Evolutionary conservation across 768 basidiomycete genomes (phyloP), one percentile per base, ranked within the genome.

Genomic region (Mycena capillaripes): DNA sequence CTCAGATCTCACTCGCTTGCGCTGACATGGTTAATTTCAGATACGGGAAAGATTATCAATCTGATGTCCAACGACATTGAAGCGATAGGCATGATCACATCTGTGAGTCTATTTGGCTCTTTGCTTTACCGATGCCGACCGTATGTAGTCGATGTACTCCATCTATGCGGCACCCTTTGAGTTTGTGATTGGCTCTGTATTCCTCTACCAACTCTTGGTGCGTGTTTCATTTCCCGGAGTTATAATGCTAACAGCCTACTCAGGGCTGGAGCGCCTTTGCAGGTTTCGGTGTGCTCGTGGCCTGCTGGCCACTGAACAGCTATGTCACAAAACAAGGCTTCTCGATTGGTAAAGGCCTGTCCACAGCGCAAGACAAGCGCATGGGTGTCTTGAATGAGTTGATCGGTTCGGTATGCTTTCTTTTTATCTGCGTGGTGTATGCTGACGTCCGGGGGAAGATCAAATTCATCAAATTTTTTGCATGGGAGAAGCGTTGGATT

Each of bases 41-140:
- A 96, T 78, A 86, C 94, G 16, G 96, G 96, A 14, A 96, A 97
- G 80, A 95, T 97, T 61, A 94, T 97, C 64, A 95, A 95, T 74
- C 82, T 97, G 50, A 97, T 97, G 95, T 91, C 93, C n/a, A 90
- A 89, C 17, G 94, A 69, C 27, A 65, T 91, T 3, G 92, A n/a
- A n/a, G n/a, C n/a, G n/a, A n/a, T n/a, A n/a, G n/a, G n/a, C n/a
- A n/a, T n/a, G n/a, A n/a, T n/a, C n/a, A n/a, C n/a, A n/a, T n/a
- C n/a, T n/a, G n/a, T n/a, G n/a, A n/a, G n/a, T n/a, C n/a, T n/a
- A n/a, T n/a, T n/a, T n/a, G n/a, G n/a, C n/a, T n/a, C n/a, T n/a
- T n/a, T n/a, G n/a, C n/a, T n/a, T n/a, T n/a, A n/a, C n/a, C n/a
- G n/a, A n/a, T n/a, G n/a, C n/a, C n/a, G n/a, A n/a, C n/a, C n/a